Percentiles rank a stretch among this genome's conserved stretches.
phyloP scores from a whole-genome alignment of 495 filamentous ascomycete genomes.

The Annulohypoxylon moriforme region DNA sequence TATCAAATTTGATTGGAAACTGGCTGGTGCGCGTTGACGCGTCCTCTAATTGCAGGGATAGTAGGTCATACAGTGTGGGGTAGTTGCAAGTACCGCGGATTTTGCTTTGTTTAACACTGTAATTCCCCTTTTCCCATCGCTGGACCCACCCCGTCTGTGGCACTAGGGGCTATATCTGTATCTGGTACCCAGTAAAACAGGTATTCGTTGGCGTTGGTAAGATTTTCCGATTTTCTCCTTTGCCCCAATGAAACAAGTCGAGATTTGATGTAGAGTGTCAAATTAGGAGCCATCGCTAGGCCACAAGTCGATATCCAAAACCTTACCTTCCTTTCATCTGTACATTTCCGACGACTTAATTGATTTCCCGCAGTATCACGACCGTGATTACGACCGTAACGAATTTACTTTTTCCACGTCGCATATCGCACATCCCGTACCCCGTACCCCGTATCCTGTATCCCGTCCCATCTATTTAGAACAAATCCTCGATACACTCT shows the following conservation, averaged over 20 bases:
- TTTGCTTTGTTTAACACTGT: constrained; percentile 17
- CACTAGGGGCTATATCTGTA: neutral
- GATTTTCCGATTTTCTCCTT: constrained; percentile 30
- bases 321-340: constrained; percentile 31
- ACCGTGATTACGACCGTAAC: neutral
- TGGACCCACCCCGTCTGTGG: neutral
- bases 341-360: constrained; percentile 28
- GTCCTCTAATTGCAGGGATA: constrained; percentile 32
- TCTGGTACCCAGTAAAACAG: neutral
- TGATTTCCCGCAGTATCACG: constrained; percentile 11
- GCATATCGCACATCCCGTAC: neutral
- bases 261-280: constrained; percentile 17
- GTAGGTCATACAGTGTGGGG: constrained; percentile 11
- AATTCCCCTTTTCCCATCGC: constrained; percentile 15
- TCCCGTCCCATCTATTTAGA: constrained; percentile 3
- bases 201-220: constrained; percentile 14
- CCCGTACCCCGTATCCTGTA: neutral
- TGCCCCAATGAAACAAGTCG: constrained; percentile 16
- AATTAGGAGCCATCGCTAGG: constrained; percentile 15
- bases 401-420: constrained; percentile 1
- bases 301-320: neutral
- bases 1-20: neutral
- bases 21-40: constrained; percentile 38
- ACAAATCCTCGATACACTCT: neutral
- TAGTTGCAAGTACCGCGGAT: neutral